These are phyloP conservation scores for Brassica napus DNA, from an alignment of 345 rosid genomes.

Conservation along the genomic window DNA sequence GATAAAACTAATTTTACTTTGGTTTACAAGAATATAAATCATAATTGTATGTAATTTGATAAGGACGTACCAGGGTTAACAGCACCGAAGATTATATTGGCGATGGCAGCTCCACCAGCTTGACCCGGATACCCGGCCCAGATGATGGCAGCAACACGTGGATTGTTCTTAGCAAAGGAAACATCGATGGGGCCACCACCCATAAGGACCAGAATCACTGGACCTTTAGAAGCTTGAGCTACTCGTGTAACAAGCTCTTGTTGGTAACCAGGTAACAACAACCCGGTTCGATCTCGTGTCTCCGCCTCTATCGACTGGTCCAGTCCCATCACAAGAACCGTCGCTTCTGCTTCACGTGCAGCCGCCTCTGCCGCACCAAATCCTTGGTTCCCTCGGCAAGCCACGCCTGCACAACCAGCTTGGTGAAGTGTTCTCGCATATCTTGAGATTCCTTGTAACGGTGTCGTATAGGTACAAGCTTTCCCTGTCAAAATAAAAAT, in stretches of 20 bases:
- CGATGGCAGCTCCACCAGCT: constrained; percentile 89
- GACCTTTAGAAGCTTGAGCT: constrained; percentile 73
- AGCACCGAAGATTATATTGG: constrained; percentile 72
- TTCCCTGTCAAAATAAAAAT: constrained; percentile 46
- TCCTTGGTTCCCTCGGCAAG: constrained; percentile 49
- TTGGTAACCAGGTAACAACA: constrained; percentile 74
- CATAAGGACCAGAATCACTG: constrained; percentile 68
- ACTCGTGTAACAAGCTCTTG: constrained; percentile 74
- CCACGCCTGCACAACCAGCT: constrained; percentile 62
- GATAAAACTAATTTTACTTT: background rate
- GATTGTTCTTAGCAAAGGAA: constrained; percentile 77
- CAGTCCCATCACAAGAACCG: constrained; percentile 80
- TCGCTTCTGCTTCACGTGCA: constrained; percentile 70
- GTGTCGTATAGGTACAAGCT: constrained; percentile 73
- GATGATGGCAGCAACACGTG: constrained; percentile 67
- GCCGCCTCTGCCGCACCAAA: constrained; percentile 59
- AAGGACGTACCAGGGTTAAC: constrained; percentile 62
- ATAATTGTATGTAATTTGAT: background rate
- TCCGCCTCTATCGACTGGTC: constrained; percentile 91
- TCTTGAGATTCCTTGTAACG: constrained; percentile 64
- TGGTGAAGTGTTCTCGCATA: constrained; percentile 63
- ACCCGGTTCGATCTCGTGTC: constrained; percentile 60
- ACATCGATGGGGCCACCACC: constrained; percentile 87
- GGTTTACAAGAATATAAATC: background rate
- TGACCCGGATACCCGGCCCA: constrained; percentile 99